Evolutionary conservation across 306 rosid genomes (phyloP).

Genomic region (Lablab purpureus): DNA sequence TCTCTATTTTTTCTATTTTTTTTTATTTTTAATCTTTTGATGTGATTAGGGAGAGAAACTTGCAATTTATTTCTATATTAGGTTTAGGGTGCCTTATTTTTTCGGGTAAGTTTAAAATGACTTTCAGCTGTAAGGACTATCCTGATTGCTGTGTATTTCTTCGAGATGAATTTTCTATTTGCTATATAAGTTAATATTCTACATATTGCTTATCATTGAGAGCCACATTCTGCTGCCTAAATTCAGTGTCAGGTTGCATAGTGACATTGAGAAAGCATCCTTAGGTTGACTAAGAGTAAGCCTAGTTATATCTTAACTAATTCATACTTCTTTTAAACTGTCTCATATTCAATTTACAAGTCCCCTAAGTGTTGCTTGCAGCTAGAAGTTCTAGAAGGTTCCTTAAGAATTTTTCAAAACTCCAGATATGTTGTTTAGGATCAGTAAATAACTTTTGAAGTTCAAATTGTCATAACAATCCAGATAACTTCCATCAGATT

Average conservation of each 20-base stretch:
- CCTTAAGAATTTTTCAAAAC: slow-evolving; percentile 1
- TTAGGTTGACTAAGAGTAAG: background rate
- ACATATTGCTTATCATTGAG: background rate
- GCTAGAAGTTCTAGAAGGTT: slow-evolving; percentile 10
- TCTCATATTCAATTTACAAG: background rate
- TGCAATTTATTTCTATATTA: slow-evolving; percentile 21
- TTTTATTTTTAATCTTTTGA: background rate
- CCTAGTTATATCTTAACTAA: slow-evolving; percentile 23
- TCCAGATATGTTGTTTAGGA: background rate
- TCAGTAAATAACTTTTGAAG: slow-evolving; percentile 30
- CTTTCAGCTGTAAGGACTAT: background rate
- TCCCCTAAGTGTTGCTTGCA: slow-evolving; percentile 13
- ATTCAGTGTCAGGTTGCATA: slow-evolving; percentile 6
- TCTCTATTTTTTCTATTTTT: slow-evolving; percentile 19
- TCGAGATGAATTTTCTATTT: slow-evolving; percentile 2
- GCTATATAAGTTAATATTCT: background rate
- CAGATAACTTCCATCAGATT: slow-evolving; percentile 11
- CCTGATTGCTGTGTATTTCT: slow-evolving; percentile 12
- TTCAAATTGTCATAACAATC: slow-evolving; percentile 31
- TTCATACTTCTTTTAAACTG: background rate
- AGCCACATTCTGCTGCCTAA: background rate
- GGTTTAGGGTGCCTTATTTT: slow-evolving; percentile 12
- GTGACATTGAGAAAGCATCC: background rate
- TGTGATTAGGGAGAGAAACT: slow-evolving; percentile 16
- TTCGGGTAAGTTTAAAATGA: slow-evolving; percentile 6